A percentile compares a stretch with the other conserved stretches of the same genome.
phyloP scores from a whole-genome alignment of 306 rosid genomes.

The Medicago truncatula region DNA sequence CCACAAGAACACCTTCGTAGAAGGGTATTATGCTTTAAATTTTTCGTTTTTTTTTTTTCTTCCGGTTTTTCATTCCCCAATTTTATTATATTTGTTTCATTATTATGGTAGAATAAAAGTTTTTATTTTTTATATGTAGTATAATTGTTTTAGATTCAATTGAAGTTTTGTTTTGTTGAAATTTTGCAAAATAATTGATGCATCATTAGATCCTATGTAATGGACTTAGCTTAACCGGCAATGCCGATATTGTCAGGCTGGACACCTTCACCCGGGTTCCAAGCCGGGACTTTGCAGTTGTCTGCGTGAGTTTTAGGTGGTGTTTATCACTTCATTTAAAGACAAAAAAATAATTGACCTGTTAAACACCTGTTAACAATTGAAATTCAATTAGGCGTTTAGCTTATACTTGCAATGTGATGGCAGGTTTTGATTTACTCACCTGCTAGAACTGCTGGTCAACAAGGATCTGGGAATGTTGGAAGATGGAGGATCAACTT shows the following conservation, averaged over 20 bases:
- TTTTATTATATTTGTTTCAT: background rate
- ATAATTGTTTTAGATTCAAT: background rate
- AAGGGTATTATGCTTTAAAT: conserved; percentile 52
- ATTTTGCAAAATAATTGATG: conserved; percentile 20
- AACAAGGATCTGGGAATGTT: conserved; percentile 97
- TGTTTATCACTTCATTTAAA: too few relatives aligned
- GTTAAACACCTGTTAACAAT: background rate
- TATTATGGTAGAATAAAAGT: too few relatives aligned
- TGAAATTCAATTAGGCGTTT: conserved; percentile 26
- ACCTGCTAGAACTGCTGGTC: conserved; percentile 95
- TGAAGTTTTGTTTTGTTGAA: conserved; percentile 4
- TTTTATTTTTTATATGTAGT: background rate
- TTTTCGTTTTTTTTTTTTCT: background rate
- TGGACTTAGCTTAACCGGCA: background rate
- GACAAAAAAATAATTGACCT: too few relatives aligned
- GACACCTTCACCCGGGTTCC: too few relatives aligned
- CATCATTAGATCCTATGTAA: conserved; percentile 14
- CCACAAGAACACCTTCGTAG: conserved; percentile 89
- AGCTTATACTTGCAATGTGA: conserved; percentile 21
- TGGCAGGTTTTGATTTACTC: conserved; percentile 89
- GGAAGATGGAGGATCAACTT: conserved; percentile 98
- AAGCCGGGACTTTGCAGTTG: too few relatives aligned
- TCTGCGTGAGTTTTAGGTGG: too few relatives aligned
- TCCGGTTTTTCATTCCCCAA: background rate
- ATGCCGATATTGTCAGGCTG: too few relatives aligned